These are phyloP conservation scores for Clonostachys sp. DNA, from an alignment of 2,329 filamentous ascomycete species.

Conservation along the genomic window DNA sequence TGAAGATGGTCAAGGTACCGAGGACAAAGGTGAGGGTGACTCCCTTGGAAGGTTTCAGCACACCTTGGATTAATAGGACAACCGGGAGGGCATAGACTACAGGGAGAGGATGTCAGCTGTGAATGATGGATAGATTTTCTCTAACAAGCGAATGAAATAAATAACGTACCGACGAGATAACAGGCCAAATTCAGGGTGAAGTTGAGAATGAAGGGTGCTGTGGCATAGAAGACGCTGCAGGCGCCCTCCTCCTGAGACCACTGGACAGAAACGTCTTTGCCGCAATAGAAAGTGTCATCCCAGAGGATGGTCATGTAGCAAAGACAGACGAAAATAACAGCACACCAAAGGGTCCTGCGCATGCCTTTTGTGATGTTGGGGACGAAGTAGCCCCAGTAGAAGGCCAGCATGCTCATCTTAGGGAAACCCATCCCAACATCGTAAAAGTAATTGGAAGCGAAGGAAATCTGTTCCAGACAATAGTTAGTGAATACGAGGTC, in stretches of 20 bases:
- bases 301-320: slow-evolving; percentile 23
- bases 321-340: slow-evolving; percentile 20
- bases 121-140: too few relatives aligned
- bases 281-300: slow-evolving; percentile 26
- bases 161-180: slow-evolving; percentile 18
- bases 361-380: slow-evolving; percentile 13
- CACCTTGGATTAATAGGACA: slow-evolving; percentile 16
- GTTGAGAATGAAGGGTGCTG: slow-evolving; percentile 24
- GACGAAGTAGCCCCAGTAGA: slow-evolving; percentile 26
- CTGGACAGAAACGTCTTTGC: slow-evolving; percentile 22
- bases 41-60: slow-evolving; percentile 10
- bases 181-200: slow-evolving; percentile 24
- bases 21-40: slow-evolving; percentile 14
- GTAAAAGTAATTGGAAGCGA: slow-evolving; percentile 28
- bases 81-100: slow-evolving; percentile 23
- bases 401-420: slow-evolving; percentile 26
- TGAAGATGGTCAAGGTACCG: slow-evolving; percentile 15
- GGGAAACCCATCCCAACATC: slow-evolving; percentile 27
- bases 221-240: slow-evolving; percentile 25
- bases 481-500: neutral
- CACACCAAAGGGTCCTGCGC: slow-evolving; percentile 18
- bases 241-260: slow-evolving; percentile 27
- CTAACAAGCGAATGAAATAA: too few relatives aligned
- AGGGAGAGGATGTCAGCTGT: neutral
- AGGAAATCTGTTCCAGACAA: slow-evolving; percentile 16